Conservation (phyloP, 2,329 filamentous ascomycete genomes). For the Colletotrichum sp. region DNA sequence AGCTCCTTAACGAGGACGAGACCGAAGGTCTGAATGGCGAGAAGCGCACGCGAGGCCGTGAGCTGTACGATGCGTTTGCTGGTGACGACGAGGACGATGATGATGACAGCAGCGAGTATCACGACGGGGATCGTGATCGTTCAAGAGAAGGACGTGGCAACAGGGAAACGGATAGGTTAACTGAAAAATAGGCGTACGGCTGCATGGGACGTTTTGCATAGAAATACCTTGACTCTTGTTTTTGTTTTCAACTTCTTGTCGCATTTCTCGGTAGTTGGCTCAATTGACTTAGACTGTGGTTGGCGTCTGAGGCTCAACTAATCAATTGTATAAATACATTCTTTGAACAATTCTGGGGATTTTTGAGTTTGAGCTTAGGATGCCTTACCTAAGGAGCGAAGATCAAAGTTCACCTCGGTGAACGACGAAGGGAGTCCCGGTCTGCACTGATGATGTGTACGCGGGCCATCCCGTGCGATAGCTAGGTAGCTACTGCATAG, state of each 20-base stretch:
- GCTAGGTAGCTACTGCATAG: neutral
- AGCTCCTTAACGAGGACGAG: slow-evolving; percentile 86
- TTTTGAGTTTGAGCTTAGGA: neutral
- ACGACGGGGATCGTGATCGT: slow-evolving; percentile 25
- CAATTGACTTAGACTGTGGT: neutral
- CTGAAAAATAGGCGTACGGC: slow-evolving; percentile 20
- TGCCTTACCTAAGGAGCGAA: neutral
- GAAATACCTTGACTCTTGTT: neutral
- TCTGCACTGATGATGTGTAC: neutral
- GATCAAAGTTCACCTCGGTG: neutral
- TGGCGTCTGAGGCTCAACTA: slow-evolving; percentile 3
- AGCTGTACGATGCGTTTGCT: slow-evolving; percentile 97
- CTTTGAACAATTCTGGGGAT: neutral
- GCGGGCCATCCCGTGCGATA: slow-evolving; percentile 5
- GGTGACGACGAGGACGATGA: slow-evolving; percentile 81
- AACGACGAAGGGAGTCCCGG: neutral
- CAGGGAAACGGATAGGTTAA: slow-evolving; percentile 16
- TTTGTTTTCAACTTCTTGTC: slow-evolving; percentile 5
- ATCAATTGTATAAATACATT: neutral
- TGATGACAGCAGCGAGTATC: slow-evolving; percentile 48
- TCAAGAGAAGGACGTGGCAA: slow-evolving; percentile 18
- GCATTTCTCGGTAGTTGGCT: slow-evolving; percentile 28
- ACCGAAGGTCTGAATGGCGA: slow-evolving; percentile 58
- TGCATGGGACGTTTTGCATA: slow-evolving; percentile 13
- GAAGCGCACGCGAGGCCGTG: slow-evolving; percentile 73